phyloP scores from a whole-genome alignment of 306 rosid species.

The Glycine soja region DNA sequence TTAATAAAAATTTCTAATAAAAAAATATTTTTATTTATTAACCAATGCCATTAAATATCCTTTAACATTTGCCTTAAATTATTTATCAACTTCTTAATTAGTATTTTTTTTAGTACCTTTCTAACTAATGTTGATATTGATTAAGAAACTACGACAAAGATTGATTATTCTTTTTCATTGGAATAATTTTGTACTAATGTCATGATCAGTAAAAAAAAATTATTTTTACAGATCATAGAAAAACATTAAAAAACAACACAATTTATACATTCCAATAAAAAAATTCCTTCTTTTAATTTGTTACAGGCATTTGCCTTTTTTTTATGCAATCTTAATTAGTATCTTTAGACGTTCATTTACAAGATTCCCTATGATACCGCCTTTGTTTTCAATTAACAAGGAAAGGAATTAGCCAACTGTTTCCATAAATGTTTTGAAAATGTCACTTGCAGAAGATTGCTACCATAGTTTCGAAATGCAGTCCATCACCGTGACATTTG shows the following conservation, averaged over 20 bases:
- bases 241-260: too few relatives aligned
- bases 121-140: too few relatives aligned
- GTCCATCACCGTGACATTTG: not conserved
- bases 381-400: not conserved
- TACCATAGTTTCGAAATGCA: not conserved
- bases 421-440: not conserved
- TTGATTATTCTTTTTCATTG: too few relatives aligned
- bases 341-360: not conserved
- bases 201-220: too few relatives aligned
- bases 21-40: too few relatives aligned
- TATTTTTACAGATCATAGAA: too few relatives aligned
- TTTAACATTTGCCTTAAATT: not conserved
- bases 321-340: not conserved
- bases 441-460: not conserved
- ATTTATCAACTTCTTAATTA: not conserved
- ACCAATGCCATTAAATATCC: not conserved
- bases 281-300: too few relatives aligned
- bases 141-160: too few relatives aligned
- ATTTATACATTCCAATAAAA: too few relatives aligned
- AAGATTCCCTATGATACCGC: not conserved
- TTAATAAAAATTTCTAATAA: not conserved
- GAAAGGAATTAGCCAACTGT: not conserved
- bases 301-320: too few relatives aligned
- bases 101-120: too few relatives aligned
- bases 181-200: too few relatives aligned